phyloP scores from a whole-genome alignment of 2,329 filamentous ascomycete species.

The Botrytis fragariae region DNA sequence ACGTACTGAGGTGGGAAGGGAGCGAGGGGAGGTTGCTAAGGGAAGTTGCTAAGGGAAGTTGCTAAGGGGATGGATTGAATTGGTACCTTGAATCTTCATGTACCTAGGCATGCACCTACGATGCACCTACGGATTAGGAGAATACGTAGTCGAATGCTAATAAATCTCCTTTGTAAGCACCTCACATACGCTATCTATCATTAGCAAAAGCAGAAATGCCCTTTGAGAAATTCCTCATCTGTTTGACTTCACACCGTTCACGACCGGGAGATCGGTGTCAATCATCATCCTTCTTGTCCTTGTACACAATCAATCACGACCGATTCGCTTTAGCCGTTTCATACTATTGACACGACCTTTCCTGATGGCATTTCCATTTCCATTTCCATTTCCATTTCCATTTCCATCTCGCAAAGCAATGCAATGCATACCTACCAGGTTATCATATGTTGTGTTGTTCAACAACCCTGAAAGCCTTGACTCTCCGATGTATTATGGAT shows the following conservation, averaged over 20 bases:
- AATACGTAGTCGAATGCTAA: no score
- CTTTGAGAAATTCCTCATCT: neutral
- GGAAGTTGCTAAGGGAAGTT: constrained; percentile 4
- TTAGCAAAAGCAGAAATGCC: no score
- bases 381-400: neutral
- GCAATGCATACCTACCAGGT: neutral
- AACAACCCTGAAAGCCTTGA: neutral
- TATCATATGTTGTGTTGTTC: neutral
- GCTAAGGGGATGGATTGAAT: neutral
- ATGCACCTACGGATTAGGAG: neutral
- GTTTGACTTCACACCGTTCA: neutral
- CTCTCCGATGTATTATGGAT: neutral
- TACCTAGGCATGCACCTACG: neutral
- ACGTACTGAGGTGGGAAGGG: no score
- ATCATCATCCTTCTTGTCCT: neutral
- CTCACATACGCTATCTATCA: neutral
- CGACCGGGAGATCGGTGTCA: neutral
- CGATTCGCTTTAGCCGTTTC: neutral
- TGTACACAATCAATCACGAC: neutral
- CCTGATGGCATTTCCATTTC: neutral
- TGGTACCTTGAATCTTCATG: neutral
- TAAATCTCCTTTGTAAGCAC: neutral
- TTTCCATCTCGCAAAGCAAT: neutral
- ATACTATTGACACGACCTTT: neutral
- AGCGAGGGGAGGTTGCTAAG: neutral